phyloP scores from a whole-genome alignment of 495 filamentous ascomycete genomes.

The Podospora pseudopauciseta region DNA sequence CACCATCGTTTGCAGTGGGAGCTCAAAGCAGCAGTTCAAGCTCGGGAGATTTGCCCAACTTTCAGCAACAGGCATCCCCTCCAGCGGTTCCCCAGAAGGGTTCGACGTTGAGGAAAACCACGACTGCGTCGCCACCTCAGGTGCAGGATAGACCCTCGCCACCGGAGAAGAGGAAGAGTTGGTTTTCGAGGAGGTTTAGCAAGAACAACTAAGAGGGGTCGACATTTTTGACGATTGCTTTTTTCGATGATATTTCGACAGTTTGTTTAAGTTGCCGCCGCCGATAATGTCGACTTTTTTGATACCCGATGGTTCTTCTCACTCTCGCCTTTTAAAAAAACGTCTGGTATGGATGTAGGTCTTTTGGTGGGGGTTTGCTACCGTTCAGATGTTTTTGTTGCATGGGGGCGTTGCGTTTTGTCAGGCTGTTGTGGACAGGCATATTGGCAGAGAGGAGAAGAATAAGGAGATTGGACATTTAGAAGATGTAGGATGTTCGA shows the following conservation, averaged over 20 bases:
- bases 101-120: slow-evolving; percentile 34
- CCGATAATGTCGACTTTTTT: neutral
- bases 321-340: neutral
- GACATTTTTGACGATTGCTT: neutral
- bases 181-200: slow-evolving; percentile 81
- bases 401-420: neutral
- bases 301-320: neutral
- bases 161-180: slow-evolving; percentile 77
- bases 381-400: too few relatives aligned
- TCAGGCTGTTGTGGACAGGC: neutral
- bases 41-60: slow-evolving; percentile 10
- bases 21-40: slow-evolving; percentile 13
- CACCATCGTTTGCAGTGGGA: slow-evolving; percentile 35
- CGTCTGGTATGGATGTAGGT: slow-evolving; percentile 3
- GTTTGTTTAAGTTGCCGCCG: neutral
- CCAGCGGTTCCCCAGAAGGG: slow-evolving; percentile 36
- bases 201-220: slow-evolving; percentile 45
- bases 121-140: slow-evolving; percentile 16
- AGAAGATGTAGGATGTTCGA: neutral
- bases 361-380: neutral
- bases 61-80: slow-evolving; percentile 28
- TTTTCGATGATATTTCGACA: neutral
- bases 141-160: slow-evolving; percentile 36
- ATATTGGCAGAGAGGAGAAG: neutral
- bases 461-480: slow-evolving; percentile 13